Evolutionary conservation across 1,284 basidiomycete species (phyloP).

Genomic region (Heterobasidion annosum): DNA sequence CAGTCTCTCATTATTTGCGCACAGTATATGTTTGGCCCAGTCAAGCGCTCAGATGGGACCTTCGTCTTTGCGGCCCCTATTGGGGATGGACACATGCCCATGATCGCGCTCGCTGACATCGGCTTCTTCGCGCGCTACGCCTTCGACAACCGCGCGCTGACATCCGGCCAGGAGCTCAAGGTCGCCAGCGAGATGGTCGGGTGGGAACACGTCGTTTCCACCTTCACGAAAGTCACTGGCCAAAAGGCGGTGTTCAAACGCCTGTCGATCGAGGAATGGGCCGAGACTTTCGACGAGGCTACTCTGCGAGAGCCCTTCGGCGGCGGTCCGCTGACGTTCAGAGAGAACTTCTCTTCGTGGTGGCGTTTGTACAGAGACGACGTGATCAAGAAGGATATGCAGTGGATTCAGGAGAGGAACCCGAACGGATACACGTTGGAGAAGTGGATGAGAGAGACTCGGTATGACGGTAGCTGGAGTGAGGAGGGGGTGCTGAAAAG

Average conservation of each 20-base stretch:
- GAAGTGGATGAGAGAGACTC: conserved; percentile 14
- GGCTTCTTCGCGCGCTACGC: conserved; percentile 20
- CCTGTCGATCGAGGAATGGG: conserved; percentile 32
- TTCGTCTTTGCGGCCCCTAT: conserved; percentile 22
- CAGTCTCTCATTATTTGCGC: neutral
- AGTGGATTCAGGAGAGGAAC: conserved; percentile 29
- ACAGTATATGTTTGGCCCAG: conserved; percentile 29
- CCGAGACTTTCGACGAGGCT: conserved; percentile 21
- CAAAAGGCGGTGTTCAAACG: conserved; percentile 27
- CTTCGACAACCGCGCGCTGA: conserved; percentile 31
- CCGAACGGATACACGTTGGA: conserved; percentile 18
- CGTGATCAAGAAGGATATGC: conserved; percentile 30
- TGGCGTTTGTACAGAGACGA: conserved; percentile 33
- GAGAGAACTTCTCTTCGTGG: conserved; percentile 29
- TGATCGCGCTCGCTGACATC: conserved; percentile 17
- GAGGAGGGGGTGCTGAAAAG: too few relatives aligned
- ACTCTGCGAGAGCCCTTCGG: conserved; percentile 25
- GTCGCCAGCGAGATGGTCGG: conserved; percentile 34
- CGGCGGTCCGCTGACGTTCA: conserved; percentile 23
- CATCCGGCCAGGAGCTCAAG: conserved; percentile 31
- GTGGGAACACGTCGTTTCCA: conserved; percentile 31
- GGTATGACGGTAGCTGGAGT: too few relatives aligned
- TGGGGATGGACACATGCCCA: conserved; percentile 18
- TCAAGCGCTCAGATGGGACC: conserved; percentile 30
- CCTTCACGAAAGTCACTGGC: conserved; percentile 36